These are phyloP conservation scores for Forsythia suspensa DNA, from an alignment of 257 asterid species.

Conservation along the genomic window DNA sequence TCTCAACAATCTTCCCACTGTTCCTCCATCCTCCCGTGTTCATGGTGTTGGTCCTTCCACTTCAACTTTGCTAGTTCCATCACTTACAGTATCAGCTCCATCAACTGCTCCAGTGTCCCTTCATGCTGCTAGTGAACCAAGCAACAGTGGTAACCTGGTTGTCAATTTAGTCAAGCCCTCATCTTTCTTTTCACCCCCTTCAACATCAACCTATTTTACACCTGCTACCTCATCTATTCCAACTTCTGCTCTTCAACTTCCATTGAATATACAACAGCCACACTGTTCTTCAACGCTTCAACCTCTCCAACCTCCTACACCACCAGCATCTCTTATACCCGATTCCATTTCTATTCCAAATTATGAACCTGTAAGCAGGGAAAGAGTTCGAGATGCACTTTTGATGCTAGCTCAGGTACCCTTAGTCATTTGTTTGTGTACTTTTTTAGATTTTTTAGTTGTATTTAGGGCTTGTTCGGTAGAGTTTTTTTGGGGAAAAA, in stretches of 20 bases:
- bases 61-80: slow-evolving; percentile 30
- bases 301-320: slow-evolving; percentile 40
- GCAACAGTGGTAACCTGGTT: slow-evolving; percentile 12
- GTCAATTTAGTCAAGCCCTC: slow-evolving; percentile 45
- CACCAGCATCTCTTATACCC: slow-evolving; percentile 29
- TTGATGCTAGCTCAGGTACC: slow-evolving; percentile 44
- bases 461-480: too few species aligned
- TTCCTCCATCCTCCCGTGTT: slow-evolving; percentile 25
- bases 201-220: slow-evolving; percentile 24
- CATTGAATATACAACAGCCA: slow-evolving; percentile 24
- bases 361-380: slow-evolving; percentile 27
- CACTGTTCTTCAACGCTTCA: slow-evolving; percentile 38
- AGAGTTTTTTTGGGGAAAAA: too few species aligned
- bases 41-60: slow-evolving; percentile 21
- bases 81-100: slow-evolving; percentile 22
- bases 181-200: slow-evolving; percentile 31
- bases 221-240: slow-evolving; percentile 28
- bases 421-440: background rate
- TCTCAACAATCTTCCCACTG: slow-evolving; percentile 15
- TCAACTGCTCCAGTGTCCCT: slow-evolving; percentile 18
- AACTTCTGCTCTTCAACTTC: slow-evolving; percentile 29
- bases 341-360: slow-evolving; percentile 12
- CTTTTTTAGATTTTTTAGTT: background rate
- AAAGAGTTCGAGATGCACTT: slow-evolving; percentile 40
- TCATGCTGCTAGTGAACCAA: slow-evolving; percentile 24